Base-by-base conservation (phyloP, 2,329 filamentous ascomycete species). In the Talaromyces sp. region DNA sequence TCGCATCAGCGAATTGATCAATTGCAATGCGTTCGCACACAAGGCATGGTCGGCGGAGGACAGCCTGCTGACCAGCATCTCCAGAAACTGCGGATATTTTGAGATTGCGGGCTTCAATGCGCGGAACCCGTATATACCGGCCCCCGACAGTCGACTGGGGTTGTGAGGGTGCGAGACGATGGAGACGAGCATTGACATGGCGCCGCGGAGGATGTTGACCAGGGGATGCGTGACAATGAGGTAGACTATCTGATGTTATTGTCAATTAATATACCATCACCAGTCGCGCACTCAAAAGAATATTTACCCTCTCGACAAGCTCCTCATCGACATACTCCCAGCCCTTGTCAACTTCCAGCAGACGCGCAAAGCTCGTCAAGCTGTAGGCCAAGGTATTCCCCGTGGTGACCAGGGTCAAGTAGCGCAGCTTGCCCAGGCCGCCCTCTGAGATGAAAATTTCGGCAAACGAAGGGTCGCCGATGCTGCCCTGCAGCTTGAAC, bases 311-410 rank as follows among this genome's bases (percentile, higher is more conserved):
- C 73, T 85, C 81, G 62, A 89, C 78, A 62, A 83, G 70, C 63
- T 81, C 78, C 63, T 78, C 73, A 65, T 81, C 80, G 57, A 83
- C 78, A 65, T 76, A 80, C 65, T 98, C 93, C 95, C 95, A 99
- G 62, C 95, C 95, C 85, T 97, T 96, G 78, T 98, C 95, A 44
- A 98, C 90, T 78, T 99, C 95, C 64, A 99, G 82, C 63, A 99
- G 79, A 61, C 92, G 86, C 61, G 88, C 91, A 69, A 98, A 84
- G 70, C 91, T 95, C 67, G 96, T 93, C 63, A 99, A 82, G 64
- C 93, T 91, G 78, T 99, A 99, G 63, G 95, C 95, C 72, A 99
- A 82, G 1, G 95, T 98, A 76, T 99, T 99, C 62, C 95, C 95
- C 61, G 86, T 90, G 32, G 93, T 88, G 66, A 86, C 85, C 82